Percentiles rank a stretch among this genome's conserved stretches.
Conservation (phyloP, 2,329 filamentous ascomycete genomes). For the Nectriaceae sp. region DNA sequence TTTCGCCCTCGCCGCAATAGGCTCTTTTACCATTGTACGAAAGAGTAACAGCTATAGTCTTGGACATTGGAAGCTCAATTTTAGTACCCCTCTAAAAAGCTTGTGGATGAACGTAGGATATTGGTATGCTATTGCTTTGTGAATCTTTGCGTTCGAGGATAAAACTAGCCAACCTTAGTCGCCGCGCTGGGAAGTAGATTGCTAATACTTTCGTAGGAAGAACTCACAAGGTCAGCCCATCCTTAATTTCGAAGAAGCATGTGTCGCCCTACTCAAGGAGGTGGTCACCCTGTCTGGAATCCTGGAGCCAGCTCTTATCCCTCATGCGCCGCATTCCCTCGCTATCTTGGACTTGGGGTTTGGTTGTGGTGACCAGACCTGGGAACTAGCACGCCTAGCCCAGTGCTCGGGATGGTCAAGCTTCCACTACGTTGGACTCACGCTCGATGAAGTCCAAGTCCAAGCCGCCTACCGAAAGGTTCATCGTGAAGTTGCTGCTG, state of each 20-base stretch:
- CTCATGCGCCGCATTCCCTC: slow-evolving; percentile 19
- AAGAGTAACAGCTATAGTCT: slow-evolving; percentile 46
- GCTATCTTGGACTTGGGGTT: slow-evolving; percentile 57
- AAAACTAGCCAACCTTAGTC: background rate
- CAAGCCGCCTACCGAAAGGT: slow-evolving; percentile 35
- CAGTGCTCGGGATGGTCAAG: slow-evolving; percentile 18
- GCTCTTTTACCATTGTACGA: slow-evolving; percentile 23
- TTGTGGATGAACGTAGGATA: slow-evolving; percentile 69
- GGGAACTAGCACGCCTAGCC: slow-evolving; percentile 41
- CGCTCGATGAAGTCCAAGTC: slow-evolving; percentile 48
- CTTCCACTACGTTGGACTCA: slow-evolving; percentile 55
- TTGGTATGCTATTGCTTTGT: slow-evolving; percentile 46
- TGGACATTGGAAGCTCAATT: slow-evolving; percentile 58
- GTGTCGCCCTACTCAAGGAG: slow-evolving; percentile 48
- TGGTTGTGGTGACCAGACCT: slow-evolving; percentile 60
- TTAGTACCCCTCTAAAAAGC: slow-evolving; percentile 45
- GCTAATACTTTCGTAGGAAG: slow-evolving; percentile 27
- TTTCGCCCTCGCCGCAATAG: slow-evolving; percentile 13
- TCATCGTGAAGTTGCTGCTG: slow-evolving; percentile 21
- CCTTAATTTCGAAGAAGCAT: slow-evolving; percentile 46
- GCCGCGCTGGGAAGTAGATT: no score
- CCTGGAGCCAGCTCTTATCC: slow-evolving; percentile 13
- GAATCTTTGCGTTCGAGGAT: slow-evolving; percentile 28
- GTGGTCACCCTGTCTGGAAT: slow-evolving; percentile 48
- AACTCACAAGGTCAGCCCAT: slow-evolving; percentile 30